Conservation (phyloP, 345 rosid genomes). For the Sisymbrium irio region DNA sequence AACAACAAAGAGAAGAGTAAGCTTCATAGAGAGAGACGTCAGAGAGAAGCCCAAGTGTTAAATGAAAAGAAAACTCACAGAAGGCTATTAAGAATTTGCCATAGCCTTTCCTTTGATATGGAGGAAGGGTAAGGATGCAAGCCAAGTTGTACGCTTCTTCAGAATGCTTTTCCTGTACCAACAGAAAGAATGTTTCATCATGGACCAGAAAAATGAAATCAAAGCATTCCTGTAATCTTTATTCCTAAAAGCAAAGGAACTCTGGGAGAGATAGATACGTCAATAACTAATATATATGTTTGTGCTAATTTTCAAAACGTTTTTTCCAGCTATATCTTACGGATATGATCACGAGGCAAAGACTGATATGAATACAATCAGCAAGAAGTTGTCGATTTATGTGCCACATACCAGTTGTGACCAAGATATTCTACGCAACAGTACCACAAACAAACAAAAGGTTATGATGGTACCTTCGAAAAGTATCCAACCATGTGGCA, state of each 20-base stretch:
- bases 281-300: neutral
- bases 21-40: neutral
- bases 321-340: neutral
- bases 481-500: conserved; percentile 99
- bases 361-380: neutral
- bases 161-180: conserved; percentile 90
- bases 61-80: conserved; percentile 53
- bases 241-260: neutral
- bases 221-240: neutral
- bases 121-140: conserved; percentile 43
- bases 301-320: neutral
- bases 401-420: neutral
- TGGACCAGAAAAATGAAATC: neutral
- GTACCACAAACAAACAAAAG: neutral
- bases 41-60: neutral
- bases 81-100: conserved; percentile 43
- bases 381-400: neutral
- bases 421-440: conserved; percentile 7
- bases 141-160: conserved; percentile 98
- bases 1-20: neutral
- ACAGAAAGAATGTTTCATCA: conserved; percentile 14
- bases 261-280: neutral
- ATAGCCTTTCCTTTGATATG: too few species aligned
- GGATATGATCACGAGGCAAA: neutral
- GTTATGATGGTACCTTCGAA: conserved; percentile 64